phyloP scores from a whole-genome alignment of 495 filamentous ascomycete species.

The Annulohypoxylon maeteangense region DNA sequence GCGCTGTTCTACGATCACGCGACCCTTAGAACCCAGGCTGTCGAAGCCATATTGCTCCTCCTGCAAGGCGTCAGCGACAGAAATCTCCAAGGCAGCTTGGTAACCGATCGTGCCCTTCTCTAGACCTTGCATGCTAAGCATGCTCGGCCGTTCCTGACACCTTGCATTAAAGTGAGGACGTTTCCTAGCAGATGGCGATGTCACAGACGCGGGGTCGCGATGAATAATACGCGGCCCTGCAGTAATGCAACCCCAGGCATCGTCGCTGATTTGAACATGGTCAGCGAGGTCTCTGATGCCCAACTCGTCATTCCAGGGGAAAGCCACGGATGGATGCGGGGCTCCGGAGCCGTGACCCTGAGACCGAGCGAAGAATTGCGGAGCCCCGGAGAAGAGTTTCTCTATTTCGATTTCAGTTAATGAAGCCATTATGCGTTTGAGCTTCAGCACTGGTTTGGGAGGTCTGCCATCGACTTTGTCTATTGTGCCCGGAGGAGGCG shows the following conservation, averaged over 20 bases:
- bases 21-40: conserved; percentile 54
- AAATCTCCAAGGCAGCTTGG: conserved; percentile 75
- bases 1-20: conserved; percentile 58
- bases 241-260: conserved; percentile 64
- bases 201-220: conserved; percentile 52
- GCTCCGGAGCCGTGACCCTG: conserved; percentile 63
- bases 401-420: conserved; percentile 71
- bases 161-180: conserved; percentile 67
- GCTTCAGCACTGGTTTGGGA: conserved; percentile 55
- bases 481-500: conserved; percentile 58
- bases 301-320: conserved; percentile 74
- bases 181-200: conserved; percentile 52
- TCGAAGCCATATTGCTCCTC: conserved; percentile 63
- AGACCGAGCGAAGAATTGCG: conserved; percentile 73
- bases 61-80: conserved; percentile 70
- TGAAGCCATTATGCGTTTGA: conserved; percentile 65
- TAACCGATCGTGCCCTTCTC: conserved; percentile 83
- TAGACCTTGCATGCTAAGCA: conserved; percentile 76
- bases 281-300: conserved; percentile 72
- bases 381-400: conserved; percentile 79
- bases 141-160: conserved; percentile 72
- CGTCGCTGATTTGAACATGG: conserved; percentile 64
- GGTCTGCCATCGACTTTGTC: conserved; percentile 54
- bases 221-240: conserved; percentile 62
- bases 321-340: conserved; percentile 72